Evolutionary conservation across 768 basidiomycete species (phyloP).

Genomic region (Mycena rosella): DNA sequence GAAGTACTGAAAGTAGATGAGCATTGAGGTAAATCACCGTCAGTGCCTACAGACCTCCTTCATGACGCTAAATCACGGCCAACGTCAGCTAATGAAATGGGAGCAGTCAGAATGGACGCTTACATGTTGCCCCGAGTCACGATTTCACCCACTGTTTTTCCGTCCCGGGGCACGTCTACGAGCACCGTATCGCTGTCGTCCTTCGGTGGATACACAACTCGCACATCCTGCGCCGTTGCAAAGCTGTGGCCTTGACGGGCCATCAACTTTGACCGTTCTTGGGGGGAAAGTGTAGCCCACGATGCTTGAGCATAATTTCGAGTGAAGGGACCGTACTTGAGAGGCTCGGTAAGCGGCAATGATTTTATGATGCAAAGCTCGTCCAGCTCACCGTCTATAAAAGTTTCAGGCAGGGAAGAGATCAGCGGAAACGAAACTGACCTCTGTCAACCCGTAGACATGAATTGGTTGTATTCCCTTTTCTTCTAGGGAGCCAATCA

Average conservation of each 20-base stretch:
- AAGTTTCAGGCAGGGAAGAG: neutral
- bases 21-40: neutral
- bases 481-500: conserved; percentile 82
- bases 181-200: conserved; percentile 60
- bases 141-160: conserved; percentile 87
- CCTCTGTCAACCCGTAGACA: conserved; percentile 87
- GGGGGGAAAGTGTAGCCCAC: conserved; percentile 68
- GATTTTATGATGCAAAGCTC: neutral
- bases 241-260: conserved; percentile 89
- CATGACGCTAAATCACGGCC: conserved; percentile 69
- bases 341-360: conserved; percentile 11
- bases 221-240: conserved; percentile 78
- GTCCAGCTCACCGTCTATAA: conserved; percentile 22
- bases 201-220: conserved; percentile 72
- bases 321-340: conserved; percentile 88
- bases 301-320: conserved; percentile 77
- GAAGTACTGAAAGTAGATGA: conserved; percentile 69
- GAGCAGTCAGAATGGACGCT: neutral
- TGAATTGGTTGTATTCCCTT: conserved; percentile 85
- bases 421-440: conserved; percentile 18
- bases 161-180: conserved; percentile 83
- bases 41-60: conserved; percentile 70
- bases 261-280: conserved; percentile 77
- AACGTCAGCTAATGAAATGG: neutral
- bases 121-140: conserved; percentile 83